phyloP scores from a whole-genome alignment of 306 rosid species.

The Lathyrus oleraceus region DNA sequence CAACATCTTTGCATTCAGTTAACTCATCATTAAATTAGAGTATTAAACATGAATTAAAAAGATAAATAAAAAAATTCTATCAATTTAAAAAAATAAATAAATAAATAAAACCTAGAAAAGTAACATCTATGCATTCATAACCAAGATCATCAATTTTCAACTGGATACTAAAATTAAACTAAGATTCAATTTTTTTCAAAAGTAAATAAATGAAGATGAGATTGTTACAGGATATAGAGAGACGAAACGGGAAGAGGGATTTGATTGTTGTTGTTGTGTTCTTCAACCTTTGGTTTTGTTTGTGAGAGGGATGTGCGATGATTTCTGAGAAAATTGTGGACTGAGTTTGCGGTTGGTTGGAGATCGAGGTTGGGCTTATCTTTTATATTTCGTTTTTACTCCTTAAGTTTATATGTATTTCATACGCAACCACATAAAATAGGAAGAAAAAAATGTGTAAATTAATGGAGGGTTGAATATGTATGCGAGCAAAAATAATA shows the following conservation, averaged over 20 bases:
- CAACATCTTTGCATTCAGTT: no score
- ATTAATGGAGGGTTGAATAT: no score
- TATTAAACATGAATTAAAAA: no score
- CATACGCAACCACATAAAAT: background rate
- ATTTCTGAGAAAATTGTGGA: constrained; percentile 28
- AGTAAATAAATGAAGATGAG: background rate
- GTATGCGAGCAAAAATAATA: no score
- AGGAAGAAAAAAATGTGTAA: no score
- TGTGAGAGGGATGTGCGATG: constrained; percentile 14
- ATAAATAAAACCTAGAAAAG: background rate
- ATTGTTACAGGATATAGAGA: constrained; percentile 28
- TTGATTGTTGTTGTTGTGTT: background rate
- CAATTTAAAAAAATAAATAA: no score
- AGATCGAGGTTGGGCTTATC: constrained; percentile 17
- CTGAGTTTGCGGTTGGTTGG: constrained; percentile 24
- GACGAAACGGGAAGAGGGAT: background rate
- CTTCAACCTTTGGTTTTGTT: background rate
- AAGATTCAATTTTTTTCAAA: constrained; percentile 7
- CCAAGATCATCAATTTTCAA: background rate
- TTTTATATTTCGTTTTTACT: constrained; percentile 21
- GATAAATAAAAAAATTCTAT: constrained; percentile 41
- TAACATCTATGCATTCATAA: background rate
- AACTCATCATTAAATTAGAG: no score
- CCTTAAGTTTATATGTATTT: background rate
- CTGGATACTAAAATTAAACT: constrained; percentile 3